Base-by-base conservation (phyloP, 495 filamentous ascomycete genomes). In the Massariosphaeria phaeospora region DNA sequence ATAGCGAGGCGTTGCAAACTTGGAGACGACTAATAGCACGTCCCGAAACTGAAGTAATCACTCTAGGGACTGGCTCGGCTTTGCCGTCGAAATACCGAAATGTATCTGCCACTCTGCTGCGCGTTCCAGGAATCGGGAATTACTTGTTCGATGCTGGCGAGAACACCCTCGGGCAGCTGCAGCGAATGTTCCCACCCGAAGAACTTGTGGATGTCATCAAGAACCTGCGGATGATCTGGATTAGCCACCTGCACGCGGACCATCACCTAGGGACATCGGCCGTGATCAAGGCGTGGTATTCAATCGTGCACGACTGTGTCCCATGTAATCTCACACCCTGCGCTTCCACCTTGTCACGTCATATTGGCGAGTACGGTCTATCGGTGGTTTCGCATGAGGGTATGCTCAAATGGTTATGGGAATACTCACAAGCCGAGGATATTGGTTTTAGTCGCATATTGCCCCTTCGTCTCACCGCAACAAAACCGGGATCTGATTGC, bases 211-310 rank as follows among this genome's bases (percentile, higher is more conserved):
- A 82, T 29, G 72, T 96, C 10, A 72, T 97, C 11, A 72, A 73
- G 48, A 86, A 95, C 52, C 74, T 99, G 23, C 86, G 85, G 31
- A 77, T 81, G 59, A 85, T 99, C 48, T 96, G 88, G 85, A 91
- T 99, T 65, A 91, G 86, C 64, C 93, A 99, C 69, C 70, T 91
- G 45, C 93, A 99, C 65, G 93, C 93, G 24, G 93, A 99, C 72
- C 93, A 99, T 69, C 93, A 99, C 64, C 79, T 97, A 17, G 93
- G 93, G 26, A 87, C 83, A 0, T 76, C 76, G 23, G 77, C 84
- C 15, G 72, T 96, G 23, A 84, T 99, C 63, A 84, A 77, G 66
- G 86, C 86, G 15, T 91, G 88, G 82, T 82, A 85, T 52, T 63
- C 74, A 15, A 72, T 70, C 30, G 83, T 69, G 27, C 61, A 72